These are phyloP conservation scores for Ophiocordyceps camponoti-leonardi DNA, from an alignment of 2,329 filamentous ascomycete genomes.

Conservation along the genomic window DNA sequence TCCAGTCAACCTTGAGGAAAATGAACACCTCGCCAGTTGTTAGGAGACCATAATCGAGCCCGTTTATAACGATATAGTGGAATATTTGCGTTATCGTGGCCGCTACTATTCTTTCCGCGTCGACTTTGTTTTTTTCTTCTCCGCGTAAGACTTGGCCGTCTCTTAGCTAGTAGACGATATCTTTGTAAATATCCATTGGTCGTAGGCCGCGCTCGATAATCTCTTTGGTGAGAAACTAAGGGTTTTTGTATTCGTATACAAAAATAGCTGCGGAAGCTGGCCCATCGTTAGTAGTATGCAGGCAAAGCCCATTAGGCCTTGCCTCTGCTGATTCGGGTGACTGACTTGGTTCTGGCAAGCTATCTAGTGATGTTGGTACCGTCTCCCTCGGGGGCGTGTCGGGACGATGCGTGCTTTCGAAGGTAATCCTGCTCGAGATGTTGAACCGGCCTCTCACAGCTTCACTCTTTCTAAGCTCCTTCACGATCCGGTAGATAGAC, in stretches of 20 bases:
- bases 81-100: constrained; percentile 29
- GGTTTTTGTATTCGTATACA: too few relatives aligned
- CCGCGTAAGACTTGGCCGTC: too few relatives aligned
- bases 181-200: too few relatives aligned
- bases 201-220: too few relatives aligned
- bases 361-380: too few relatives aligned
- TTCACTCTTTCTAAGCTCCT: not conserved
- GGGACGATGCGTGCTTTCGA: not conserved
- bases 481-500: not conserved
- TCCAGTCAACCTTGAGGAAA: constrained; percentile 20
- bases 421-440: not conserved
- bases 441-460: not conserved
- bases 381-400: too few relatives aligned
- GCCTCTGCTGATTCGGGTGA: too few relatives aligned
- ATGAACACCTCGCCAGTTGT: constrained; percentile 24
- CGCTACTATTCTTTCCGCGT: constrained; percentile 2
- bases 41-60: constrained; percentile 24
- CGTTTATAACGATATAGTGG: constrained; percentile 30
- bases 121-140: not conserved
- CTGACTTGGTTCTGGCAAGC: too few relatives aligned
- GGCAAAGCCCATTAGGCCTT: too few relatives aligned
- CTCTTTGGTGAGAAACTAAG: too few relatives aligned
- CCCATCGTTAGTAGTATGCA: too few relatives aligned
- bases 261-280: too few relatives aligned
- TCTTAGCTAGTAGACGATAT: not conserved